Percentiles rank a stretch among this genome's conserved stretches.
Evolutionary conservation across 164 flowering plant species (phyloP).

Genomic region (Vitis labrusca): DNA sequence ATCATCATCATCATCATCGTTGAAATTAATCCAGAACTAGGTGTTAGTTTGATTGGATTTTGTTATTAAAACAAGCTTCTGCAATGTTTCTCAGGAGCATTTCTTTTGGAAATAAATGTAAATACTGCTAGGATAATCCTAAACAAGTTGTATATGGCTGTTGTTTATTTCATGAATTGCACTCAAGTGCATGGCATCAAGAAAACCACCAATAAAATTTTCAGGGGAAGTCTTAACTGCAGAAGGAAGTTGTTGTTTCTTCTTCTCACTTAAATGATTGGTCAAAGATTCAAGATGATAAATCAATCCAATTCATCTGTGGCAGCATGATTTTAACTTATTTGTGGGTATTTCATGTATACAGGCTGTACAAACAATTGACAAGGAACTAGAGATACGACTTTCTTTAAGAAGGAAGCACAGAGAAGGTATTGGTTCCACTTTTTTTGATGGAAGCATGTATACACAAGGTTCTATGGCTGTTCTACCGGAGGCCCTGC

Average conservation of each 20-base stretch:
- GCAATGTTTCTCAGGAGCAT: no score
- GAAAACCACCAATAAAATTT: no score
- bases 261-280: background rate
- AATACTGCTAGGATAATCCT: no score
- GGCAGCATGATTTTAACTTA: background rate
- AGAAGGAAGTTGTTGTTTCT: background rate
- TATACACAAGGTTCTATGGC: constrained; percentile 75
- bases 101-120: no score
- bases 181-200: no score
- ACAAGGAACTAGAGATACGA: constrained; percentile 77
- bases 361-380: constrained; percentile 88
- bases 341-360: constrained; percentile 1
- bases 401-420: constrained; percentile 81
- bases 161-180: no score
- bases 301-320: background rate
- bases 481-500: constrained; percentile 82
- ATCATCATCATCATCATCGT: no score
- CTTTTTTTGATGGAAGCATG: constrained; percentile 67
- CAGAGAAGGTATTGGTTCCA: constrained; percentile 66
- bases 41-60: no score
- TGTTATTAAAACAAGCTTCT: no score
- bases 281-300: background rate
- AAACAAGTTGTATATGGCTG: no score
- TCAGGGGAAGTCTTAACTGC: no score
- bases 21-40: no score